Evolutionary conservation across 495 filamentous ascomycete species (phyloP).

Genomic region (Aspergillus baeticus): DNA sequence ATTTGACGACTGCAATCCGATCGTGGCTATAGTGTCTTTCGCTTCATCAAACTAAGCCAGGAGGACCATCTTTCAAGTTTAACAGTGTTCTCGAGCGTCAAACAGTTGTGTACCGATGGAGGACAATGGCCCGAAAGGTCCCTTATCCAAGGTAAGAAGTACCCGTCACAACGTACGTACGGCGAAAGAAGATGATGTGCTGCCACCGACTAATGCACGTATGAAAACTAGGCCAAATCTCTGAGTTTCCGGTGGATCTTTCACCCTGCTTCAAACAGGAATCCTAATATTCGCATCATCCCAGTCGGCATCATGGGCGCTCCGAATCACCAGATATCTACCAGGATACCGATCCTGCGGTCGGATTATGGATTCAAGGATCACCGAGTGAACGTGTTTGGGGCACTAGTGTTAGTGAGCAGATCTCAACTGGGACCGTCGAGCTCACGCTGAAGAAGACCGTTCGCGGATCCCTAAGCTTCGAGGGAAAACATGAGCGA

Average conservation of each 20-base stretch:
- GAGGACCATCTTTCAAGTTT: too few relatives aligned
- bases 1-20: too few relatives aligned
- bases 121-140: neutral
- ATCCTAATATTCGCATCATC: conserved; percentile 2
- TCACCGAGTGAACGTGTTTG: neutral
- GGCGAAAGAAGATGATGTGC: neutral
- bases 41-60: too few relatives aligned
- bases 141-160: neutral
- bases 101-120: too few relatives aligned
- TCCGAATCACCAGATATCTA: neutral
- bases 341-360: conserved; percentile 6
- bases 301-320: neutral
- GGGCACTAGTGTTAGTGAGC: neutral
- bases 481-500: neutral
- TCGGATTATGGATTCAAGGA: neutral
- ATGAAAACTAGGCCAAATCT: too few relatives aligned
- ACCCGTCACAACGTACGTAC: neutral
- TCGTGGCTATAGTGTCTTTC: too few relatives aligned
- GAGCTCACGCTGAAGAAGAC: neutral
- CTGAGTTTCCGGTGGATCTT: too few relatives aligned
- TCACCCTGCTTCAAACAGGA: neutral
- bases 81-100: too few relatives aligned
- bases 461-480: neutral
- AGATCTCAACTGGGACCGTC: neutral
- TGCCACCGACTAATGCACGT: conserved; percentile 3